A percentile compares a stretch with the other conserved stretches of the same genome.
Evolutionary conservation across 2,329 filamentous ascomycete species (phyloP).

Genomic region (Ophiosphaerella herpotricha): DNA sequence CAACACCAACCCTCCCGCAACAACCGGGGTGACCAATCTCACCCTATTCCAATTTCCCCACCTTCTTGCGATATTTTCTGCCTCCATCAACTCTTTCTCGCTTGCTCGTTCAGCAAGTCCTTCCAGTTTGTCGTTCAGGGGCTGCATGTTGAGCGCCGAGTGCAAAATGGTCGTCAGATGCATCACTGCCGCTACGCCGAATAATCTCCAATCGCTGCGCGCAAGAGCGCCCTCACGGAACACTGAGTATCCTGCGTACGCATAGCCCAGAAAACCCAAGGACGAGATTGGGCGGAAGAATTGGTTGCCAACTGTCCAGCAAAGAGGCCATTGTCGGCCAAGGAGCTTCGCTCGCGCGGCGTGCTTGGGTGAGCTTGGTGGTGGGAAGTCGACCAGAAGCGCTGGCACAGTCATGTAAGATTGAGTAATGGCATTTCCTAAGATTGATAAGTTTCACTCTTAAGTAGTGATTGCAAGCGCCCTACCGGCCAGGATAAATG

Average conservation of each 20-base stretch:
- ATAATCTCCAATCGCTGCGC: constrained; percentile 53
- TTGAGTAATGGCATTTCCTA: constrained; percentile 59
- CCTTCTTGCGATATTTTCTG: constrained; percentile 38
- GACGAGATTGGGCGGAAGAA: constrained; percentile 59
- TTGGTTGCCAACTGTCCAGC: constrained; percentile 57
- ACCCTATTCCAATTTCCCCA: constrained; percentile 46
- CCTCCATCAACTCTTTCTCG: constrained; percentile 39
- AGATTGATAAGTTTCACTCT: constrained; percentile 1
- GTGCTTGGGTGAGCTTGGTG: constrained; percentile 48
- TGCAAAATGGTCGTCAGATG: constrained; percentile 56
- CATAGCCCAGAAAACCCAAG: constrained; percentile 55
- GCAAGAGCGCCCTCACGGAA: constrained; percentile 34
- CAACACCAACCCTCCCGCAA: constrained; percentile 41
- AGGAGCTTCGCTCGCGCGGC: constrained; percentile 51
- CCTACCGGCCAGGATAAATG: constrained; percentile 55
- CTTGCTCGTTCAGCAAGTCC: constrained; percentile 42
- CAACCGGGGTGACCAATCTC: constrained; percentile 40
- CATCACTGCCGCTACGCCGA: constrained; percentile 50
- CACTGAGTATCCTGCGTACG: constrained; percentile 48
- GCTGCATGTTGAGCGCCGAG: constrained; percentile 58
- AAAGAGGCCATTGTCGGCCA: constrained; percentile 56
- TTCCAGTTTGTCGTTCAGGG: constrained; percentile 55
- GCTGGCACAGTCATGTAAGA: constrained; percentile 58
- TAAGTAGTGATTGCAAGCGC: background rate
- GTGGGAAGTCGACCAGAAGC: constrained; percentile 54